Percentiles rank a stretch among this genome's conserved stretches.
These are phyloP conservation scores for Bryum argenteum DNA, from an alignment of 225 moss, liverwort and hornwort genomes.

Conservation along the genomic window DNA sequence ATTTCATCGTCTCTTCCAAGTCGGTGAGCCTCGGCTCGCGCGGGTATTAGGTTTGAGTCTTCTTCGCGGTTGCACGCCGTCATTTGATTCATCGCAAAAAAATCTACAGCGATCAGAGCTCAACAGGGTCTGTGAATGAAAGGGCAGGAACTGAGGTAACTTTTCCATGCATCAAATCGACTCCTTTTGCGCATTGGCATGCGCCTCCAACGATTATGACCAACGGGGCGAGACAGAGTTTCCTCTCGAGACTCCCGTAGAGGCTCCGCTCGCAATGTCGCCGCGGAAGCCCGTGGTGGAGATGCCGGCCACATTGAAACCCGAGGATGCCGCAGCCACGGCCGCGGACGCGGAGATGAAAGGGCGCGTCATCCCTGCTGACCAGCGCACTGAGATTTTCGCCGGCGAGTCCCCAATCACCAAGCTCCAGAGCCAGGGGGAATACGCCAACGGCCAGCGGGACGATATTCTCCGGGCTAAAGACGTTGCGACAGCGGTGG, in stretches of 20 bases:
- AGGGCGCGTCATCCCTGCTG: neutral
- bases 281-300: conserved; percentile 8
- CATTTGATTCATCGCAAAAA: too few species aligned
- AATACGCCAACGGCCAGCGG: neutral
- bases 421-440: neutral
- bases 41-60: too few species aligned
- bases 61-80: too few species aligned
- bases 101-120: too few species aligned
- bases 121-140: too few species aligned
- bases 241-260: neutral
- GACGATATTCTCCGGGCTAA: neutral
- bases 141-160: neutral
- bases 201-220: rapidly evolving
- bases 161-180: conserved; percentile 14
- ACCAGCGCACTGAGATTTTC: neutral
- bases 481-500: neutral
- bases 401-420: neutral
- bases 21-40: too few species aligned
- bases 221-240: rapidly evolving
- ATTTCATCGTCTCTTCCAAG: too few species aligned
- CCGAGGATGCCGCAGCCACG: conserved; percentile 25
- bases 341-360: neutral
- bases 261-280: neutral
- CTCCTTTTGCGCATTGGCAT: neutral
- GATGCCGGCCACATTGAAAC: neutral